Percentiles rank a stretch among this genome's conserved stretches.
phyloP scores from a whole-genome alignment of 2,329 filamentous ascomycete genomes.

The Microdochium trichocladiopsis region DNA sequence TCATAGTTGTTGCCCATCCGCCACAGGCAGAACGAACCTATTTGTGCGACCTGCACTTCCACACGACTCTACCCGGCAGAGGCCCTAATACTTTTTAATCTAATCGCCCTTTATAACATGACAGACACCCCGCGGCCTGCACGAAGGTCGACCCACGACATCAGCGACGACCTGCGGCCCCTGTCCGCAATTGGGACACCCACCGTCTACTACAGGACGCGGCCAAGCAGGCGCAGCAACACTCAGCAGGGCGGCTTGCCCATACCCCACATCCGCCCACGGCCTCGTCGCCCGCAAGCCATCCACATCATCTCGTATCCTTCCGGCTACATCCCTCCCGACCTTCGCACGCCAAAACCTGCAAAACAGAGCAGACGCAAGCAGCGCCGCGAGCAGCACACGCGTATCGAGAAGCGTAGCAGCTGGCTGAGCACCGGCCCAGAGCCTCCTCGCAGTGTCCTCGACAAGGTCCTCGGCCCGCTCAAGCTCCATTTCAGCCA shows the following conservation, averaged over 20 bases:
- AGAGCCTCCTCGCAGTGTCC: conserved; percentile 22
- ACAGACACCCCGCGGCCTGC: not conserved
- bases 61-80: too few species aligned
- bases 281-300: conserved; percentile 41
- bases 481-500: conserved; percentile 17
- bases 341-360: conserved; percentile 32
- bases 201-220: conserved; percentile 19
- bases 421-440: conserved; percentile 9
- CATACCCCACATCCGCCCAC: conserved; percentile 37
- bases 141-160: not conserved
- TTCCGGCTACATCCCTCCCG: conserved; percentile 33
- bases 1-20: too few species aligned
- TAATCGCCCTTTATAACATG: not conserved
- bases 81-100: too few species aligned
- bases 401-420: conserved; percentile 7
- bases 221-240: conserved; percentile 13
- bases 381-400: conserved; percentile 20
- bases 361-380: conserved; percentile 37
- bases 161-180: not conserved
- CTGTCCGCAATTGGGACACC: not conserved
- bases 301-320: conserved; percentile 44
- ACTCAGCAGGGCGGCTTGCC: conserved; percentile 18
- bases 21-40: too few species aligned
- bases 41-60: too few species aligned
- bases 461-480: conserved; percentile 23